A percentile compares a stretch with the other conserved stretches of the same genome.
Evolutionary conservation across 768 basidiomycete species (phyloP).

Genomic region (Tylopilus vinaceipallidus): DNA sequence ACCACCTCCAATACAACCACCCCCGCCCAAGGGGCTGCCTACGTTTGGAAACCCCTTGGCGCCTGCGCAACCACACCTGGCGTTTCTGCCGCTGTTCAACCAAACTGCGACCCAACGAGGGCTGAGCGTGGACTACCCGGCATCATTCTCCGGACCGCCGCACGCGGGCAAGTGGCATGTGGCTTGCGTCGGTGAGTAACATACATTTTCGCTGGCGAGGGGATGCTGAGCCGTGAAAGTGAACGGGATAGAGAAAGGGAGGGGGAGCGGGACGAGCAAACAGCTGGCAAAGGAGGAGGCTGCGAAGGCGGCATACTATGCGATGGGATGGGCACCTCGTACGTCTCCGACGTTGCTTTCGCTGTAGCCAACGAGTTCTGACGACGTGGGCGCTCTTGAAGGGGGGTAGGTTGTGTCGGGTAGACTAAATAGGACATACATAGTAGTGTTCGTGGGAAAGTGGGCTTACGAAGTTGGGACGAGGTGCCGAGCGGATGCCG

Average conservation of each 20-base stretch:
- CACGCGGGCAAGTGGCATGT: constrained; percentile 70
- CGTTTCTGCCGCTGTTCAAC: constrained; percentile 73
- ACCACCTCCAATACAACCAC: constrained; percentile 35
- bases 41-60: constrained; percentile 53
- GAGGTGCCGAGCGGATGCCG: constrained; percentile 26
- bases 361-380: too few relatives aligned
- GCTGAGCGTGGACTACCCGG: constrained; percentile 57
- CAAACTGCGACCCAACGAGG: constrained; percentile 68
- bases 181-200: constrained; percentile 61
- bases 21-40: constrained; percentile 33
- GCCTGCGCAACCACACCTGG: constrained; percentile 59
- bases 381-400: too few relatives aligned
- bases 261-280: constrained; percentile 65
- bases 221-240: constrained; percentile 39
- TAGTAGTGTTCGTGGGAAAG: constrained; percentile 17
- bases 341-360: too few relatives aligned
- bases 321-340: constrained; percentile 71
- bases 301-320: constrained; percentile 65
- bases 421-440: constrained; percentile 21
- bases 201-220: not conserved
- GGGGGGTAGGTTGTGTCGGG: constrained; percentile 18
- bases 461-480: constrained; percentile 20
- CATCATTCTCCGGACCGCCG: constrained; percentile 59
- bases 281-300: constrained; percentile 79
- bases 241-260: constrained; percentile 66